phyloP scores from a whole-genome alignment of 352 stramenopile species.

The Blastocystis sp. region DNA sequence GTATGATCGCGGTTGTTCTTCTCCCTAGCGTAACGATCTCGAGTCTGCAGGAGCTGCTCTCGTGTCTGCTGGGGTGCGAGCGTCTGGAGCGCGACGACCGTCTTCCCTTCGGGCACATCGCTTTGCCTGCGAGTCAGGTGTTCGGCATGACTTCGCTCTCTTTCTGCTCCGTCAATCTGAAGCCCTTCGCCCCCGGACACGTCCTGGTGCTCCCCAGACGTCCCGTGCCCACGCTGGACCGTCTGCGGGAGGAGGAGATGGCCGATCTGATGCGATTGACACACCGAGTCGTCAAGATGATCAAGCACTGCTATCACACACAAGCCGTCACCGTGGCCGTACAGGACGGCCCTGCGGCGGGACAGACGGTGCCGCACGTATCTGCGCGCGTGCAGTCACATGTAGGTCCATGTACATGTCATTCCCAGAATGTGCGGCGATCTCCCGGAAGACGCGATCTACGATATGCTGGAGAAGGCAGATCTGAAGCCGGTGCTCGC shows the following conservation, averaged over 20 bases:
- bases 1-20: neutral
- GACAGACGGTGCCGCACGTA: slow-evolving; percentile 82
- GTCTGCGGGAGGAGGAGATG: slow-evolving; percentile 69
- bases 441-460: slow-evolving; percentile 81
- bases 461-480: slow-evolving; percentile 75
- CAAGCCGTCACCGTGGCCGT: slow-evolving; percentile 82
- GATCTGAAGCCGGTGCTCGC: slow-evolving; percentile 63
- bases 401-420: slow-evolving; percentile 63
- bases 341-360: slow-evolving; percentile 79
- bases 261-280: slow-evolving; percentile 78
- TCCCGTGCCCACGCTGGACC: slow-evolving; percentile 70
- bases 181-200: slow-evolving; percentile 83
- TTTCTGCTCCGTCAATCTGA: slow-evolving; percentile 82
- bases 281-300: slow-evolving; percentile 71
- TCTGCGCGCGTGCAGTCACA: slow-evolving; percentile 75
- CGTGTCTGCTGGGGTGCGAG: neutral
- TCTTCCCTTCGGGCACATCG: slow-evolving; percentile 6
- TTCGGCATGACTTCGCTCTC: slow-evolving; percentile 70
- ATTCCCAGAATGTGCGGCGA: slow-evolving; percentile 71
- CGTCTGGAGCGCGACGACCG: neutral
- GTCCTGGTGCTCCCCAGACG: slow-evolving; percentile 79
- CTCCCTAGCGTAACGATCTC: neutral
- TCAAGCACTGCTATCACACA: slow-evolving; percentile 72
- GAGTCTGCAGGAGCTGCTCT: neutral
- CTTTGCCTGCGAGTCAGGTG: slow-evolving; percentile 66